Conservation (phyloP, 2,329 filamentous ascomycete species). For the Exserohilum rostratum region DNA sequence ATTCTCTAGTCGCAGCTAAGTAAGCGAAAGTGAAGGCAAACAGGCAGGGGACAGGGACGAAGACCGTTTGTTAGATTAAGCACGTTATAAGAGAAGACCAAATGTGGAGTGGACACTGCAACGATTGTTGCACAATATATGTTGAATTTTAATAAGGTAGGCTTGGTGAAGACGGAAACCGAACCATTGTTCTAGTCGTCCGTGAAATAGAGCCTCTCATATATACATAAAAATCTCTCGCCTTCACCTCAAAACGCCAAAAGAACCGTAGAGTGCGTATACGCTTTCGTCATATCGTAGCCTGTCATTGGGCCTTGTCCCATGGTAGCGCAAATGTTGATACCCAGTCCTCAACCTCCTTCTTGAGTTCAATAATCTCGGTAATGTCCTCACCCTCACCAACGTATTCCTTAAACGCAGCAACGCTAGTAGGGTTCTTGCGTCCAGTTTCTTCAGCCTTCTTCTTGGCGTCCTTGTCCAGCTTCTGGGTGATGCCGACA, state of each 20-base stretch:
- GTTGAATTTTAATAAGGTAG: conserved; percentile 1
- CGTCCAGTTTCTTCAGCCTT: conserved; percentile 45
- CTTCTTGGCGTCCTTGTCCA: conserved; percentile 49
- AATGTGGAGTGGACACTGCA: background rate
- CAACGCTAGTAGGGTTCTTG: conserved; percentile 49
- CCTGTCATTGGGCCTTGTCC: conserved; percentile 38
- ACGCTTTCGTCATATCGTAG: conserved; percentile 7
- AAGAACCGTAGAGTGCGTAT: conserved; percentile 16
- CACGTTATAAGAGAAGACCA: background rate
- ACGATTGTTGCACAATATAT: background rate
- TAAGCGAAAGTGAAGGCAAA: background rate
- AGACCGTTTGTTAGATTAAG: background rate
- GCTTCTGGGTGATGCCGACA: conserved; percentile 50
- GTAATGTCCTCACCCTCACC: conserved; percentile 51
- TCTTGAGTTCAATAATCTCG: conserved; percentile 49
- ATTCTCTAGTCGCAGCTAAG: background rate
- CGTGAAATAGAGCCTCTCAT: conserved; percentile 11
- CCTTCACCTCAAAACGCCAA: conserved; percentile 28
- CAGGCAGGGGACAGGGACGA: background rate
- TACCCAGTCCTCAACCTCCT: conserved; percentile 52
- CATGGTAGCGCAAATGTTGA: conserved; percentile 51
- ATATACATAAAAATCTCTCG: conserved; percentile 22
- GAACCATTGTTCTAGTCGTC: conserved; percentile 10
- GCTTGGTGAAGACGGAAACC: conserved; percentile 1
- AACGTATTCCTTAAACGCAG: conserved; percentile 50